A percentile compares a stretch with the other conserved stretches of the same genome.
phyloP scores from a whole-genome alignment of 2,329 filamentous ascomycete genomes.

The Beauveria varroae region DNA sequence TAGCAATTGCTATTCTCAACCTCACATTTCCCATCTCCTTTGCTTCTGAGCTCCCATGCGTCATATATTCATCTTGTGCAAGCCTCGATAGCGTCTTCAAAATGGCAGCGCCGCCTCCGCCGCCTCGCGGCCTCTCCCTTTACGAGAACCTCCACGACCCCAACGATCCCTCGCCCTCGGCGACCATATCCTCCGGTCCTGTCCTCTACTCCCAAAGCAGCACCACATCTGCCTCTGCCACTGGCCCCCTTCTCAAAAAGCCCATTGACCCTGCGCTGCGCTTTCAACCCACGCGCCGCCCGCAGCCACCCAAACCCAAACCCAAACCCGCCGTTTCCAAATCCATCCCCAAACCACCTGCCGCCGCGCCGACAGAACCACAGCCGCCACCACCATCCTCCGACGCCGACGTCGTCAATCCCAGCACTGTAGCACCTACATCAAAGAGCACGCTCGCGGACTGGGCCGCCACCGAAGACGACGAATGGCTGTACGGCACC shows the following conservation, averaged over 20 bases:
- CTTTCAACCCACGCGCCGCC: constrained; percentile 81
- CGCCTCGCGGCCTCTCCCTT: constrained; percentile 55
- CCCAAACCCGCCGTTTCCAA: constrained; percentile 53
- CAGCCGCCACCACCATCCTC: constrained; percentile 27
- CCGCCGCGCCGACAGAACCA: constrained; percentile 18
- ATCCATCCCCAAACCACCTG: constrained; percentile 22
- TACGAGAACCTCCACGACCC: constrained; percentile 78
- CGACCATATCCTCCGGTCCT: constrained; percentile 72
- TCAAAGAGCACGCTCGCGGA: constrained; percentile 68
- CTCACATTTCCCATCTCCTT: background rate
- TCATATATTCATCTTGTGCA: background rate
- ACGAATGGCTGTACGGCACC: constrained; percentile 65
- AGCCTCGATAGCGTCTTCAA: background rate
- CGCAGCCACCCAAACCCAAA: constrained; percentile 43
- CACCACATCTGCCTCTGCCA: constrained; percentile 44
- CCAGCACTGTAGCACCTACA: constrained; percentile 27
- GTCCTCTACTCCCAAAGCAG: constrained; percentile 48
- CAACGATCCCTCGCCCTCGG: constrained; percentile 32
- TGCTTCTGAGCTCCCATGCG: background rate
- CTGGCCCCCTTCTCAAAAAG: constrained; percentile 51
- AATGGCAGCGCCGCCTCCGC: constrained; percentile 29
- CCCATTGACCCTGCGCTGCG: constrained; percentile 55
- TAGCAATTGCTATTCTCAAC: background rate
- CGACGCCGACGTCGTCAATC: constrained; percentile 26
- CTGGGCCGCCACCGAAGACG: constrained; percentile 70